phyloP scores from a whole-genome alignment of 352 stramenopile species.

The Globisporangium abappressorium region DNA sequence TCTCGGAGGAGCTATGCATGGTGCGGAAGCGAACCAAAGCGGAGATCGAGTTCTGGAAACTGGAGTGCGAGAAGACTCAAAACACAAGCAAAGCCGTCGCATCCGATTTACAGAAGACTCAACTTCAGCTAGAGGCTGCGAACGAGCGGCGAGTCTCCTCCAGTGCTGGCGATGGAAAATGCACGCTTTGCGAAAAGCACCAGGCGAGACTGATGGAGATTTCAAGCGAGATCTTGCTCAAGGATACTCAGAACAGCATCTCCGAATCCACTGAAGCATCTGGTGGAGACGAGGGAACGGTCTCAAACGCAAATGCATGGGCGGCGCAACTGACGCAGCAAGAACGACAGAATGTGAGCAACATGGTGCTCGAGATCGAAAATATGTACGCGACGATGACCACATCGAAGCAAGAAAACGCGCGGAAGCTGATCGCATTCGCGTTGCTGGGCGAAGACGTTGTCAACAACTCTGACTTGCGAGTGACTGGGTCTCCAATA shows the following conservation, averaged over 20 bases:
- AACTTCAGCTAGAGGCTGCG: slow-evolving; percentile 28
- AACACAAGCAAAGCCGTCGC: slow-evolving; percentile 42
- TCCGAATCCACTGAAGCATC: slow-evolving; percentile 1
- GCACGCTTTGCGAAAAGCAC: slow-evolving; percentile 51
- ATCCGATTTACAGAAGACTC: slow-evolving; percentile 30
- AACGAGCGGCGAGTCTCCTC: slow-evolving; percentile 7
- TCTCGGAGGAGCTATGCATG: slow-evolving; percentile 68
- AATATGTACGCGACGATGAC: slow-evolving; percentile 38
- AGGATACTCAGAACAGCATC: slow-evolving; percentile 14
- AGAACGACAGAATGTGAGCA: slow-evolving; percentile 36
- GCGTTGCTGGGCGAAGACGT: slow-evolving; percentile 24
- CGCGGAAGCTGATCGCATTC: slow-evolving; percentile 15
- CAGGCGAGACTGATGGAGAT: slow-evolving; percentile 47
- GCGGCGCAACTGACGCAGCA: slow-evolving; percentile 25
- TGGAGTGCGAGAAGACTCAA: slow-evolving; percentile 66
- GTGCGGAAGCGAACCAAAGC: slow-evolving; percentile 54
- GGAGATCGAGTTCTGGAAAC: slow-evolving; percentile 63
- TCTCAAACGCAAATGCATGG: neutral
- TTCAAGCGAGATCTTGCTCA: slow-evolving; percentile 33
- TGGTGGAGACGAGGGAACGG: slow-evolving; percentile 13
- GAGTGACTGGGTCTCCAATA: slow-evolving; percentile 1
- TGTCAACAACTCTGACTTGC: slow-evolving; percentile 2
- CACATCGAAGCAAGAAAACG: slow-evolving; percentile 33
- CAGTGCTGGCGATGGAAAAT: slow-evolving; percentile 10
- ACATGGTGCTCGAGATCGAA: slow-evolving; percentile 47